Evolutionary conservation across 2,329 filamentous ascomycete species (phyloP), one percentile per base, ranked within the genome.

Genomic region (Coniochaeta ligniaria): DNA sequence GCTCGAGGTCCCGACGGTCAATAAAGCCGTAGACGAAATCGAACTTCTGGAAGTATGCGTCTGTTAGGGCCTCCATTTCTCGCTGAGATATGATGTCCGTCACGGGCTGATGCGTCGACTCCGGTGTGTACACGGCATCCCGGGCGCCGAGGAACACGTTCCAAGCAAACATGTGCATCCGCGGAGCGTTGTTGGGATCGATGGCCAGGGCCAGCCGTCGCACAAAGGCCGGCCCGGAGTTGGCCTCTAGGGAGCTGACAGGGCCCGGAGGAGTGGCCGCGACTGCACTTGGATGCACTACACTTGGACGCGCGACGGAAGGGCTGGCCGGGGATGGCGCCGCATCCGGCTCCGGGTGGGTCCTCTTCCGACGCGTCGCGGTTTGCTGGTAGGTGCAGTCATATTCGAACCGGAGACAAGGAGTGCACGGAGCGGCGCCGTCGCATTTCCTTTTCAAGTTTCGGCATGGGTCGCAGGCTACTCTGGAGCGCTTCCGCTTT

Each of bases 371-470:
- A 33, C 54, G 62, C 35, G 14, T 55, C 71, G 58, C 68, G 70
- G 65, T 73, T 73, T 55, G 26, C 14, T 55, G 50, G 67, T 82
- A 84, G 60, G 72, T 73, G 66, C 82, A 84, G 17, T 80, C 77
- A 60, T 82, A 81, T 43, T 82, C 81, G 62, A 80, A 82, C 35
- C 80, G 76, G 0, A 76, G 71, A 67, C 83, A 85, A 36, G 80
- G 81, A 56, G 74, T 75, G 66, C 83, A 85, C 0, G 83, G 83
- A 45, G 76, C 71, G 6, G 71, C 72, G 14, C 82, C 81, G 63
- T 84, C 79, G 64, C 83, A 85, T 70, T 82, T 81, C 54, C 83
- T 76, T 68, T 85, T 85, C 57, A 82, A 77, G 14, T 82, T 75
- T 38, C 83, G 76, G 60, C 83, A 85, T 20, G 80, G 77, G 60